Base-by-base conservation (phyloP, 768 basidiomycete species). In the Tylopilus rubrobrunneus region DNA sequence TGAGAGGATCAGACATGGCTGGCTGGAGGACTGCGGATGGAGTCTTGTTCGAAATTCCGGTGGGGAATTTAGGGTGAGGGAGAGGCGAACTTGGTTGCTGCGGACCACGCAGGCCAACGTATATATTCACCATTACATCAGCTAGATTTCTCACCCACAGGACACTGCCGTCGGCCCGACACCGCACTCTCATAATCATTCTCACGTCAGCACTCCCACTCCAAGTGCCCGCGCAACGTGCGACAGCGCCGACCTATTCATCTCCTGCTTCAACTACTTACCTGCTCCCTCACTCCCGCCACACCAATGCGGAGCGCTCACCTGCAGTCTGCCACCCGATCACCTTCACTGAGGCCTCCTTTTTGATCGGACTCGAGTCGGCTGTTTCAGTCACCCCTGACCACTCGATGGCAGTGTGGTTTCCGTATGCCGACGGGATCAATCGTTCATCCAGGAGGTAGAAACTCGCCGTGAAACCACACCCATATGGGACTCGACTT, bases 71-170 rank as follows among this genome's bases (percentile, higher is more conserved):
- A 29, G 49, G 29, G 25, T 23, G 46, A 45, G 49, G n/a, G 23
- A 40, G 55, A 57, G 40, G 44, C 15, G 37, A 53, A 48, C 25
- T 11, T 50, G 43, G 42, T 10, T 68, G 60, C 68, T 70, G 69
- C 69, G 69, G 68, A 67, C 36, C 70, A 70, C 69, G 69, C 65
- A 63, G 56, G 56, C 57, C 49, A 28, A 36, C 49, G 65, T 67
- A 72, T 72, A 70, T 70, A 71, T 62, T 60, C 58, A 67, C 56
- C 42, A 51, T 71, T 67, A 69, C 57, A 70, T 70, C 68, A 71
- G 64, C 64, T 14, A 10, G 23, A 7, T 55, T 65, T 69, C 69
- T 57, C 69, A 71, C 65, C 49, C 11, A 47, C 36, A n/a, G 49
- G 58, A 60, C 67, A 67, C 70, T 48, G 68, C 67, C 46, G 61